Base-by-base conservation (phyloP, 2,329 filamentous ascomycete genomes). In the Epichloe brachyelytri region DNA sequence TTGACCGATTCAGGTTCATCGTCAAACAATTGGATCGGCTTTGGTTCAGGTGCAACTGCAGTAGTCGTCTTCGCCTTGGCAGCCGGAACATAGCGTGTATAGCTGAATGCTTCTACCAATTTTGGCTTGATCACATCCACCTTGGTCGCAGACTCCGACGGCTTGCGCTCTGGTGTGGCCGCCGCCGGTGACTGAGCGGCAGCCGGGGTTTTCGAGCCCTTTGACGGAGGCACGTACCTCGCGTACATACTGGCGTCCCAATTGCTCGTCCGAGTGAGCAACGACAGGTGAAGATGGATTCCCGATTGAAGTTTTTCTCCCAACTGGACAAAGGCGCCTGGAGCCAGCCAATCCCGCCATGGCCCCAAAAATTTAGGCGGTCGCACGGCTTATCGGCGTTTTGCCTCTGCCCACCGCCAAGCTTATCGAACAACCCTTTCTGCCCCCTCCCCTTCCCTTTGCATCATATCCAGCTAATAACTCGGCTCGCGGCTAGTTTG, bases 31-130 rank as follows among this genome's bases (percentile, higher is more conserved):
- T 60, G 58, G 4, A 58, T 54, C 37, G 54, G 51, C 4, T 58
- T 51, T 17, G 41, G 20, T 17, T 4, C 30, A 30, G 38, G n/a
- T 3, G 47, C 47, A 38, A 57, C 48, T 17, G 53, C n/a, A 17
- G 41, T 14, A 10, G 38, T 12, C 17, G 54, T 51, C 17, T 50
- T 48, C 6, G 57, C 33, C 51, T 63, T 65, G 45, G 60, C 53
- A 38, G 60, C 59, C 0, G 67, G 70, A 10, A 74, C 60, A 54
- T 75, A 73, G 53, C 71, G 66, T 43, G 71, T 63, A 56, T 73
- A 72, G 46, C 54, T 56, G 52, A 60, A 63, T 22, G 56, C 59
- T 49, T 60, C 57, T 1, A 51, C 52, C 26, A 54, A 40, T 15
- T 49, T 51, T 19, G 52, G 47, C 15, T 41, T 22, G n/a, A 17